Base-by-base conservation (phyloP, 129 eudicot genomes). In the Smallanthus sonchifolius region DNA sequence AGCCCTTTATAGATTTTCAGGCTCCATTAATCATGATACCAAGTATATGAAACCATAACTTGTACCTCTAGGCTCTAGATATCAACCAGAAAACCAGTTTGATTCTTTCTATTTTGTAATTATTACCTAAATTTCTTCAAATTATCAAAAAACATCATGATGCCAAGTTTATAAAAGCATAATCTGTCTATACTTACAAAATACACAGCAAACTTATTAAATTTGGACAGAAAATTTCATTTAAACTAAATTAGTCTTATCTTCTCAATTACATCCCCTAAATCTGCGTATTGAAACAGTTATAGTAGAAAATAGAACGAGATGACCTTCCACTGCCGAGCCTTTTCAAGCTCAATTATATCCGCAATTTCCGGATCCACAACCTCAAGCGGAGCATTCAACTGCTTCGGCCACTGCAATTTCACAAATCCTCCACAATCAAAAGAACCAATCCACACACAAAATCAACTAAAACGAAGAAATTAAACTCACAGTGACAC, bases 321-420 rank as follows among this genome's bases (percentile, higher is more conserved):
- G n/a, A 51, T 37, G 24, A 95, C 99, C 96, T 95, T 95, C 99
- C 99, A 95, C 78, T 95, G 99, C 13, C 99, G 76, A 19, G 99
- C 88, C 62, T 95, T 95, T 79, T 95, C 97, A 38, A 15, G 99
- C 90, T 95, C 99, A 75, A 95, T 95, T 71, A 95, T 95, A 72
- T 95, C 96, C 2, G 97, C 97, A 71, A 95, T 88, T 84, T 95
- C 99, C 45, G 99, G 99, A 85, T 95, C 99, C 83, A 95, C 89
- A 5, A 73, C 92, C 52, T 95, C 96, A 4, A 95, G 79, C n/a
- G 99, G 91, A 68, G 97, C 97, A 83, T 95, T 95, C 87, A 95
- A 65, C 55, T 95, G 99, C 86, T 95, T 95, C 6, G 99, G 92
- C 99, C 99, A 95, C 99, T 95, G 85, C 59, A 88, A 73, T 71